Evolutionary conservation across 2,329 filamentous ascomycete species (phyloP), one percentile per base, ranked within the genome.

Genomic region (Colletotrichum cuscutae): DNA sequence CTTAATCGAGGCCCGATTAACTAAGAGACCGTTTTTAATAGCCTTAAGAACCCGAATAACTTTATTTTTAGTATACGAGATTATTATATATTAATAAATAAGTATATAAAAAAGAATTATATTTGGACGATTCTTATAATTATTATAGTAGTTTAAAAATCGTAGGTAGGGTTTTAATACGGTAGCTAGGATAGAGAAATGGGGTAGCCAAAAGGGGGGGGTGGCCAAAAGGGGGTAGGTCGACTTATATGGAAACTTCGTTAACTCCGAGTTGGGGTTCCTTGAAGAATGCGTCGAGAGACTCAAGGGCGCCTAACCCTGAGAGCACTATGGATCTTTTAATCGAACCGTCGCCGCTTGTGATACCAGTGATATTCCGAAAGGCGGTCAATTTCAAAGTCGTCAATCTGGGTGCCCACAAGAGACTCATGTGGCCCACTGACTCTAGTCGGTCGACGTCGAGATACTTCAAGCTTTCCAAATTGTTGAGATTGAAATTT

Each of bases 271-370:
- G 26, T 24, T 46, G 15, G 0, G 52, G 22, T 54, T 54, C 22
- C 52, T 28, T 22, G 52, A 28, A 54, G 22, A 54, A 28, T 24
- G 12, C 13, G 52, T 54, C 52, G 0, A 28, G 5, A 28, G 26
- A 54, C 22, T 54, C 42, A 1, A 46, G 42, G 11, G 3, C 19
- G 42, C 8, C 19, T 8, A n/a, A 8, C 3, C 42, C 15, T 26
- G 26, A 26, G 6, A 46, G 15, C 13, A 1, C 13, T 2, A 46
- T 46, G 15, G 30, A 32, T 32, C 19, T n/a, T 24, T 24, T 3
- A 24, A 24, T 24, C 1, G 24, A 19, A 19, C 42, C 19, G 19
- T n/a, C 42, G 19, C 7, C 1, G 2, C 1, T 1, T 0, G 15
- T 46, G 15, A 46, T 19, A n/a, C 42, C 42, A 1, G 42, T 46